Evolutionary conservation across 345 rosid species (phyloP), one percentile per base, ranked within the genome.

Genomic region (Mangifera indica): DNA sequence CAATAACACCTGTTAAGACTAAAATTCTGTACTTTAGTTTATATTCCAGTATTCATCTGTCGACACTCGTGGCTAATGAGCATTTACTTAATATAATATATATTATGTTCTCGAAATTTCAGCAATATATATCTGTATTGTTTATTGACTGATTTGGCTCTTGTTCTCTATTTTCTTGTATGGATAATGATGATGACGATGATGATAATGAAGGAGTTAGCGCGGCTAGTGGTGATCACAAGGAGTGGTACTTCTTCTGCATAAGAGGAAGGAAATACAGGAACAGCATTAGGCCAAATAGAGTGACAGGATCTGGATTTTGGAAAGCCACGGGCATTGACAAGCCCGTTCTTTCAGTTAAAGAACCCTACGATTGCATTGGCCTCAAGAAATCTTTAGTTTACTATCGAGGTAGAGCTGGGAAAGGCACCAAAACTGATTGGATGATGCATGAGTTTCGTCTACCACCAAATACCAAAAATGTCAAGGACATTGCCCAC

Each of bases 371-470:
- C 0, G 84, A 85, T 2, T 85, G 87, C 75, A 81, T 91, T 18
- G 97, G 97, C 80, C 88, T 91, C 72, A 91, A 91, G 83, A 91
- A 91, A 78, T 87, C 94, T 34, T 55, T 91, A 22, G 97, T 89
- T 60, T 91, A 89, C 76, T 89, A 91, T 65, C 70, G 86, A 2
- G 94, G 97, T 40, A 83, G 82, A 7, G 97, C 94, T 18, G 97
- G 97, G 42, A 91, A 89, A 74, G 94, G 97, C 46, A 82, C 90
- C 24, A 91, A 91, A 82, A 91, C 97, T n/a, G 92, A 91, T 62
- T 91, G 97, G 97, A 91, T 91, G 97, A 91, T 91, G 97, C 94
- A 91, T 14, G 97, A 91, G 71, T 91, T 87, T 64, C 91, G 97
- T 45, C 88, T 89, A 32, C 91, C 97, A 0, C 77, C 84, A 0